Evolutionary conservation across 768 basidiomycete genomes (phyloP), one percentile per base, ranked within the genome.

Genomic region (Lepiota subincarnata): DNA sequence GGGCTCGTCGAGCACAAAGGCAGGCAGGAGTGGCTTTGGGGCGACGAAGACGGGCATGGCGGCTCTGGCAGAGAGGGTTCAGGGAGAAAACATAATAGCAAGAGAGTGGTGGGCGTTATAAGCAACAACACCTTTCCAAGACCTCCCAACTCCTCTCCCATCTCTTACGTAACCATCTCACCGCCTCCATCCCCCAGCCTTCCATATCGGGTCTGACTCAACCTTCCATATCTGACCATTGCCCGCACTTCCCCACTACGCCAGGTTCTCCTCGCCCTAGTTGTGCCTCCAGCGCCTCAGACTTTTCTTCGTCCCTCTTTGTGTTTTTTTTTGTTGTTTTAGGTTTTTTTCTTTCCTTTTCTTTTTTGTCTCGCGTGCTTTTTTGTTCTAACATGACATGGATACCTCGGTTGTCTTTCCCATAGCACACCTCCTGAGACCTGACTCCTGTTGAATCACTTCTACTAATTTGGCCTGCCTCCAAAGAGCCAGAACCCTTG

Each of bases 21-120:
- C 45, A 16, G 53, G 46, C 55, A 49, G 59, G 3, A 56, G 38
- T 46, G 59, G 55, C 48, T 61, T 61, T 16, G 64, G 61, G 39
- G 61, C 53, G 53, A 64, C 58, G 52, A 66, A 56, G 55, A 63
- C 66, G 58, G 64, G 57, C 56, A 54, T 53, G 37, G 56, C 58
- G n/a, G n/a, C n/a, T 42, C 42, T 40, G 41, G 57, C 47, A 12
- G 24, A 14, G 53, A 12, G 24, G 28, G 61, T 64, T 13, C 60
- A 70, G 70, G 75, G 73, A 13, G 73, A 69, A 62, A 74, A 55
- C 66, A 80, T 24, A 24, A 24, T 24, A 71, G 69, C 72, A 76
- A 75, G 44, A 31, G 26, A 34, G 58, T 56, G 59, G 57, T 13
- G 13, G 20, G 26, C 13, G 28, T 4, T 18, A 56, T 48, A 44